These are phyloP conservation scores for Solidago caesia DNA, from an alignment of 129 eudicot species.

Conservation along the genomic window DNA sequence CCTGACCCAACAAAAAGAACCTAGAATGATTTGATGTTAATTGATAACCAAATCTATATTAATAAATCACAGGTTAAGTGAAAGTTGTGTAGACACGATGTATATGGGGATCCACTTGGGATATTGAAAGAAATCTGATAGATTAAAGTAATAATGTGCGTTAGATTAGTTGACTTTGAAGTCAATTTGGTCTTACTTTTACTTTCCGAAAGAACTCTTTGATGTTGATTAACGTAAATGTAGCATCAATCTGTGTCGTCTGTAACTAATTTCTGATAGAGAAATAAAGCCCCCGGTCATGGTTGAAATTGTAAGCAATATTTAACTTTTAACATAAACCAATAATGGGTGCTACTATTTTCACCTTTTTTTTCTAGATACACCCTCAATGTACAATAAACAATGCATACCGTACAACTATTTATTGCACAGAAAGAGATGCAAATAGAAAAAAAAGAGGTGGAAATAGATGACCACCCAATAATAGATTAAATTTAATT, in stretches of 20 bases:
- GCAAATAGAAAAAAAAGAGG: no score
- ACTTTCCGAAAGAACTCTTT: constrained; percentile 28
- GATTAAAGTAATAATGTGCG: not conserved
- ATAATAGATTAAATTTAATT: no score
- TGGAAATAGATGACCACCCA: no score
- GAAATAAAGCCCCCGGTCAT: no score
- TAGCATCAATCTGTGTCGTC: constrained; percentile 3
- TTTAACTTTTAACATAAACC: no score
- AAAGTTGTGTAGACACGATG: constrained; percentile 13
- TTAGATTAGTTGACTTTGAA: constrained; percentile 26
- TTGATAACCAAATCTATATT: constrained; percentile 10
- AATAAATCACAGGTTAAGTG: not conserved
- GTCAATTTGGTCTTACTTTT: constrained; percentile 22
- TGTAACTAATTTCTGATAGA: no score
- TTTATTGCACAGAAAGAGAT: no score
- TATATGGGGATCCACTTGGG: constrained; percentile 15
- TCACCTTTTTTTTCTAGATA: no score
- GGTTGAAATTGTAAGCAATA: no score
- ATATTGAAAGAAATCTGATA: constrained; percentile 4
- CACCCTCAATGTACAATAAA: no score
- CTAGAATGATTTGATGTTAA: constrained; percentile 19
- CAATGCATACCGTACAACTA: no score
- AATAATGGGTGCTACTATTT: no score
- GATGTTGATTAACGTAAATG: constrained; percentile 11
- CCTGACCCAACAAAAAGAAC: constrained; percentile 13